Evolutionary conservation across 2,329 filamentous ascomycete genomes (phyloP).

Genomic region (Zasmidium angulare): DNA sequence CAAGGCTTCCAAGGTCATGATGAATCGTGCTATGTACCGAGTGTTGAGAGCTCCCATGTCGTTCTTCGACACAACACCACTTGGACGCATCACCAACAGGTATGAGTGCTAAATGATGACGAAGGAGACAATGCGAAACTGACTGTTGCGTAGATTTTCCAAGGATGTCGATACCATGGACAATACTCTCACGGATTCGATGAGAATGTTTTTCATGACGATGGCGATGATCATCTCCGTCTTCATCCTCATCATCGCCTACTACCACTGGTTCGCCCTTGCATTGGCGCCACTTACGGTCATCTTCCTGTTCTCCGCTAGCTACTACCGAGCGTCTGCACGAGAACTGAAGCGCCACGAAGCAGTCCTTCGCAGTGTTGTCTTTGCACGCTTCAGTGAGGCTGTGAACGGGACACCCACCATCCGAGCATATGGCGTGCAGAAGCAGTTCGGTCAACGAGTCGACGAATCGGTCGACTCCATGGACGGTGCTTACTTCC

Average conservation of each 20-base stretch:
- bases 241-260: constrained; percentile 89
- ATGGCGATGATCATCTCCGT: constrained; percentile 78
- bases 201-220: constrained; percentile 90
- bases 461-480: constrained; percentile 76
- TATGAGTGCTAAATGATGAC: neutral
- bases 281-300: constrained; percentile 68
- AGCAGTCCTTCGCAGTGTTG: constrained; percentile 77
- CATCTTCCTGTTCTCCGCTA: constrained; percentile 77
- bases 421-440: constrained; percentile 85
- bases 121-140: neutral
- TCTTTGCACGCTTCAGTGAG: constrained; percentile 91
- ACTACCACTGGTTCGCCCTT: constrained; percentile 83
- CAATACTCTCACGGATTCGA: constrained; percentile 78
- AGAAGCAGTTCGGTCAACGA: constrained; percentile 69
- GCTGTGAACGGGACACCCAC: constrained; percentile 79
- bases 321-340: constrained; percentile 87
- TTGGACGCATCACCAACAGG: constrained; percentile 92
- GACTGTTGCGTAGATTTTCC: constrained; percentile 60
- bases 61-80: constrained; percentile 95
- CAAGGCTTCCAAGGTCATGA: constrained; percentile 75
- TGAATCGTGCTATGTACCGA: constrained; percentile 74
- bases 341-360: constrained; percentile 95
- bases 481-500: constrained; percentile 92
- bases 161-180: constrained; percentile 97
- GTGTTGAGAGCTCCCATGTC: constrained; percentile 73